Conservation (phyloP, 768 basidiomycete genomes). For the Tubosaeta brunneosetosa region DNA sequence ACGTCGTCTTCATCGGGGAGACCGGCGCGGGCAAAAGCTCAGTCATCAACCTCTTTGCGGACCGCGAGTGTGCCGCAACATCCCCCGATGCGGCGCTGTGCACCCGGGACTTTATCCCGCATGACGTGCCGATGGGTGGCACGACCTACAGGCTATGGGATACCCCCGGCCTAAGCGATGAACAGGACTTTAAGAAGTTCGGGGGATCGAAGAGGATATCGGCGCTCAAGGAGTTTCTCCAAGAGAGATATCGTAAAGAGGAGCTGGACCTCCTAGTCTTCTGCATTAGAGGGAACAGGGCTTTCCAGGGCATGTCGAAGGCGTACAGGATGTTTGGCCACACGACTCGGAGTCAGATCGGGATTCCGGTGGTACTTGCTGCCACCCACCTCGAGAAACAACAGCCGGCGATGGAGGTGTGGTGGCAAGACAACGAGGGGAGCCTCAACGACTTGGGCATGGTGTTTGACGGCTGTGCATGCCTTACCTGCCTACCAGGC, state of each 20-base stretch:
- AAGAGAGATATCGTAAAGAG: constrained; percentile 15
- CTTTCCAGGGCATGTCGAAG: constrained; percentile 5
- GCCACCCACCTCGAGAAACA: constrained; percentile 35
- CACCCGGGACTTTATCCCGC: constrained; percentile 25
- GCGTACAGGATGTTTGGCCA: constrained; percentile 25
- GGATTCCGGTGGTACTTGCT: constrained; percentile 35
- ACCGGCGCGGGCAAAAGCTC: constrained; percentile 37
- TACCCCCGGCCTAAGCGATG: constrained; percentile 27
- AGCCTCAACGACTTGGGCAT: constrained; percentile 15
- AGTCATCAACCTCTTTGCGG: constrained; percentile 38
- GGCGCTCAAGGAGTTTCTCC: constrained; percentile 31
- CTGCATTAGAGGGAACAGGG: constrained; percentile 21
- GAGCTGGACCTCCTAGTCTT: constrained; percentile 24
- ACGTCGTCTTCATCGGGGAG: constrained; percentile 36
- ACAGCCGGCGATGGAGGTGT: constrained; percentile 28
- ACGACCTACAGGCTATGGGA: constrained; percentile 26
- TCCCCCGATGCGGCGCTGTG: constrained; percentile 30
- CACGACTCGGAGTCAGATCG: constrained; percentile 26
- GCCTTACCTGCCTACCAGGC: constrained; percentile 19
- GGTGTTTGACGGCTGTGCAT: constrained; percentile 28
- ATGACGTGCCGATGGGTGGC: constrained; percentile 21
- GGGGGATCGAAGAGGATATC: background rate
- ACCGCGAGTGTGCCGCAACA: constrained; percentile 15
- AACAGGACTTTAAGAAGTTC: constrained; percentile 8
- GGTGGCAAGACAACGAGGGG: constrained; percentile 29